Evolutionary conservation across 305 asterid species (phyloP).

Genomic region (Striga hermonthica): DNA sequence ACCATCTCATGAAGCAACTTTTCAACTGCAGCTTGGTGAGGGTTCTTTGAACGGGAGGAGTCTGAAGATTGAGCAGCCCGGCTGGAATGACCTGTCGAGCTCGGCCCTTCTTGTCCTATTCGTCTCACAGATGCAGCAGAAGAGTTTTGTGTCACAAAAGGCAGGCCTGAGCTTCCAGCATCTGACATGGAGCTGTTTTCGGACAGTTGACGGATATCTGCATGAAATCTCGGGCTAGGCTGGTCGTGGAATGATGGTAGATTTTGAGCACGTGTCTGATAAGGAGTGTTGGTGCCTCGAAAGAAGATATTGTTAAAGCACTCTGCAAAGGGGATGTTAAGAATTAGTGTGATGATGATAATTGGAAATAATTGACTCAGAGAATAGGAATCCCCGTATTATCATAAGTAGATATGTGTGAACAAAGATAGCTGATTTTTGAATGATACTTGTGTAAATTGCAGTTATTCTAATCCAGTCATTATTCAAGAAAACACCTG

Average conservation of each 20-base stretch:
- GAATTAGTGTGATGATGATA: constrained; percentile 3
- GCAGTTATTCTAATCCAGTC: neutral
- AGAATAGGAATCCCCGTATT: neutral
- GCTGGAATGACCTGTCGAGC: constrained; percentile 8
- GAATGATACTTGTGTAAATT: neutral
- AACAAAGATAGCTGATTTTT: neutral
- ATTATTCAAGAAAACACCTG: neutral
- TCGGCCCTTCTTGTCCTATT: neutral
- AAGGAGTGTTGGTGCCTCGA: constrained; percentile 19
- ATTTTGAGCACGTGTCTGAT: constrained; percentile 21
- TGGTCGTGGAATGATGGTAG: neutral
- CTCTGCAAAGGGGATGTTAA: constrained; percentile 35
- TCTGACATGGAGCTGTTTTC: constrained; percentile 9
- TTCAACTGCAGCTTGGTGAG: constrained; percentile 32
- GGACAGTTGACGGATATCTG: constrained; percentile 1
- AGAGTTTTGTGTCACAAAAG: constrained; percentile 25
- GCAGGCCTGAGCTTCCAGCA: constrained; percentile 13
- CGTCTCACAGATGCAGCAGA: constrained; percentile 17
- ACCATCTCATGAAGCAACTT: constrained; percentile 37
- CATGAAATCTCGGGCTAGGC: constrained; percentile 9
- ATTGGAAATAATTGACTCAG: neutral
- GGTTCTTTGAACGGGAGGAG: constrained; percentile 16
- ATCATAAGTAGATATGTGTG: neutral
- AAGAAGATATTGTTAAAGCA: constrained; percentile 37
- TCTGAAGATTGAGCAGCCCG: constrained; percentile 4